These are phyloP conservation scores for Metroxylon sagu DNA, from an alignment of 176 grass and related monocot genomes.

Conservation along the genomic window DNA sequence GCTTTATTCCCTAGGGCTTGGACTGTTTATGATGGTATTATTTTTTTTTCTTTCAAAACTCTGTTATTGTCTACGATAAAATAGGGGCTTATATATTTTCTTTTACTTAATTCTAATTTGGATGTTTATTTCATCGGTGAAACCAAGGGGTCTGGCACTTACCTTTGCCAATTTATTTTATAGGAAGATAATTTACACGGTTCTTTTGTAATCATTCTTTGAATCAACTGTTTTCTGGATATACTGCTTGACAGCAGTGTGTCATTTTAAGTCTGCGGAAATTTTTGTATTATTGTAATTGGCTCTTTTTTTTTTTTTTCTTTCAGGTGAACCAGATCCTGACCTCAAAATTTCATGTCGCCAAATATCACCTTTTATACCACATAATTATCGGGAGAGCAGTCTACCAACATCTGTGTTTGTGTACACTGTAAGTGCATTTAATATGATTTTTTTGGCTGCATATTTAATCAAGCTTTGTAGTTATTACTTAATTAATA, in stretches of 20 bases:
- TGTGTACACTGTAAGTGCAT: constrained; percentile 73
- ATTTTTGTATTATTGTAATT: constrained; percentile 18
- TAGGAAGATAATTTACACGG: too few species aligned
- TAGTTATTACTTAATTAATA: too few species aligned
- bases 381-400: constrained; percentile 89
- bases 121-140: background rate
- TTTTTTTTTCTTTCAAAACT: constrained; percentile 13
- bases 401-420: constrained; percentile 89
- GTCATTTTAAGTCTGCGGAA: too few species aligned
- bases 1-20: constrained; percentile 96
- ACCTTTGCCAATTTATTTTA: too few species aligned
- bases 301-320: constrained; percentile 24
- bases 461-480: too few species aligned
- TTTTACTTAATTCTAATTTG: background rate
- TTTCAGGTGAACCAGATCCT: constrained; percentile 83
- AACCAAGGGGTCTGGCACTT: background rate
- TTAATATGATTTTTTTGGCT: too few species aligned
- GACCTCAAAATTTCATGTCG: constrained; percentile 95
- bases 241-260: too few species aligned
- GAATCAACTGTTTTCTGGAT: too few species aligned
- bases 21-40: constrained; percentile 98
- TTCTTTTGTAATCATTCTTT: too few species aligned
- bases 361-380: constrained; percentile 98
- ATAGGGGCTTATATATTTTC: background rate
- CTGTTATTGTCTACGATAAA: background rate